Evolutionary conservation across 305 asterid genomes (phyloP).

Genomic region (Solanum hybrid): DNA sequence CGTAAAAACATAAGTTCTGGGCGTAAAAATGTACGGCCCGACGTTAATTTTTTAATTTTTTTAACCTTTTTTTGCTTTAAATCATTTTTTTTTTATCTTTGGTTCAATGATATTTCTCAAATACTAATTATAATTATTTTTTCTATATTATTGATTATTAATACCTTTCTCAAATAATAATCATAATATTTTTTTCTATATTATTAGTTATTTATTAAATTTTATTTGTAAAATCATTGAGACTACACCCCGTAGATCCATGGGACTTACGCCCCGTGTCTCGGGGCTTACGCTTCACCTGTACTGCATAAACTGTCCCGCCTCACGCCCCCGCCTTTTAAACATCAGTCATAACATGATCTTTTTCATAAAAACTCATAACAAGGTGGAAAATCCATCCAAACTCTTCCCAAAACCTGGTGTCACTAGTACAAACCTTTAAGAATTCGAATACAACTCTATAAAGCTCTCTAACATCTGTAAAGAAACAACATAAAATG

Average conservation of each 20-base stretch:
- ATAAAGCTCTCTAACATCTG: neutral
- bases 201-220: neutral
- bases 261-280: neutral
- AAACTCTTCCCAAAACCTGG: neutral
- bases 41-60: neutral
- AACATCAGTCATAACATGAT: neutral
- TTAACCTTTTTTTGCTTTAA: neutral
- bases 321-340: neutral
- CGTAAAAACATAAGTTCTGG: neutral
- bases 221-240: neutral
- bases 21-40: neutral
- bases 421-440: neutral
- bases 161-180: neutral
- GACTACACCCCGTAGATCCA: neutral
- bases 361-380: neutral
- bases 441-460: neutral
- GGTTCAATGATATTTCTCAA: neutral
- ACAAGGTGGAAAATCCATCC: neutral
- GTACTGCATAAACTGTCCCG: neutral
- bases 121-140: neutral
- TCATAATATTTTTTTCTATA: neutral
- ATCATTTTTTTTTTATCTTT: neutral
- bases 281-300: neutral
- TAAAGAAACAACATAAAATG: neutral
- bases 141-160: neutral